phyloP scores from a whole-genome alignment of 2,329 filamentous ascomycete species.

The Metarhizium rileyi region DNA sequence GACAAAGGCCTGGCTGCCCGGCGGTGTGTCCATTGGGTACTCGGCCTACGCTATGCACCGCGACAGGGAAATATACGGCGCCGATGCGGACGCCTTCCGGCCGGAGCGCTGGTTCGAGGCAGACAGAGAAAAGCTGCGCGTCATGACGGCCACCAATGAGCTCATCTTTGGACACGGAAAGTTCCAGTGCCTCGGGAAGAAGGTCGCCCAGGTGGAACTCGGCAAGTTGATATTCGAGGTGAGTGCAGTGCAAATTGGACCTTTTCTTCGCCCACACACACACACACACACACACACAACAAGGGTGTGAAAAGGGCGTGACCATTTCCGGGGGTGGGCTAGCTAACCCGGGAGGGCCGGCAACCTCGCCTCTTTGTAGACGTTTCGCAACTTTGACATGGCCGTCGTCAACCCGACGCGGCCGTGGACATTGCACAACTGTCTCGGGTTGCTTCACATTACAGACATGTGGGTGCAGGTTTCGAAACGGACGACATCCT shows the following conservation, averaged over 20 bases:
- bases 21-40: conserved; percentile 20
- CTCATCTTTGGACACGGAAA: conserved; percentile 28
- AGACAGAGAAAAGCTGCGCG: conserved; percentile 15
- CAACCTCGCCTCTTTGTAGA: background rate
- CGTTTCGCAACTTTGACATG: background rate
- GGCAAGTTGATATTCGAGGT: conserved; percentile 31
- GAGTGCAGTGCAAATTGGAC: conserved; percentile 9
- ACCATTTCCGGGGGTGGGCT: too few species aligned
- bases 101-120: conserved; percentile 29
- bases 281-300: too few species aligned
- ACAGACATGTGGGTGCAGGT: background rate
- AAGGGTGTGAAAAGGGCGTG: too few species aligned
- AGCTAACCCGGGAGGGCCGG: background rate
- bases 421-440: background rate
- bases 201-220: conserved; percentile 29
- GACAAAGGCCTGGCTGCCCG: conserved; percentile 18
- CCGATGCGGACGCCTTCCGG: conserved; percentile 20
- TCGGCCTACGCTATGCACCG: conserved; percentile 22
- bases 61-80: conserved; percentile 21
- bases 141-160: conserved; percentile 25
- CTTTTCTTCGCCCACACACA: too few species aligned
- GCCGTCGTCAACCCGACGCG: background rate
- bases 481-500: background rate
- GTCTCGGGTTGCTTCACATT: background rate
- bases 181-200: conserved; percentile 27